Percentiles rank a stretch among this genome's conserved stretches.
phyloP scores from a whole-genome alignment of 169 alveolate genomes.

The Plasmodium vinckei region DNA sequence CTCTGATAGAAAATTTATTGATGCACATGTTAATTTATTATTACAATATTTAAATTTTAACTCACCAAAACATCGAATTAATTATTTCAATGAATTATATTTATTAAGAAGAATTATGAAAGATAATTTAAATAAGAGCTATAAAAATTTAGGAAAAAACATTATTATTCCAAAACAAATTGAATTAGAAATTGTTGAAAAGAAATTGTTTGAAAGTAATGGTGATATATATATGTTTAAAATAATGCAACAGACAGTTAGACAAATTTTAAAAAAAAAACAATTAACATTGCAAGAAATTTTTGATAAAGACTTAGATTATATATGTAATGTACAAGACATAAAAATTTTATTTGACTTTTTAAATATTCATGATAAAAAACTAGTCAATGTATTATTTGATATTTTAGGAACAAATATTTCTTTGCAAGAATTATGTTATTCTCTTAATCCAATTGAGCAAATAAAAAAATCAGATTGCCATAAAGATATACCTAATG shows the following conservation, averaged over 20 bases:
- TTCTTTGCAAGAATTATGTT: slow-evolving; percentile 59
- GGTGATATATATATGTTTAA: slow-evolving; percentile 75
- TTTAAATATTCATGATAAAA: slow-evolving; percentile 59
- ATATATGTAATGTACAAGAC: slow-evolving; percentile 61
- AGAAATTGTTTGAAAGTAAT: slow-evolving; percentile 67
- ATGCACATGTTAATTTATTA: slow-evolving; percentile 70
- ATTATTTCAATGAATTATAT: slow-evolving; percentile 66
- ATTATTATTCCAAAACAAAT: slow-evolving; percentile 28
- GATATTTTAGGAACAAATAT: slow-evolving; percentile 70
- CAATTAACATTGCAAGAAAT: slow-evolving; percentile 69
- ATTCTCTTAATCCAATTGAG: slow-evolving; percentile 50
- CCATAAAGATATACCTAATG: slow-evolving; percentile 19
- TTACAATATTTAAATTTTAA: slow-evolving; percentile 74
- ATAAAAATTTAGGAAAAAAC: slow-evolving; percentile 24
- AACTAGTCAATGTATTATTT: slow-evolving; percentile 25
- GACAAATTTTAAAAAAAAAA: slow-evolving; percentile 65
- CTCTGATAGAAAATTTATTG: slow-evolving; percentile 74
- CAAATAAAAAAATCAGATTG: slow-evolving; percentile 17
- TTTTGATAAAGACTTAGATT: slow-evolving; percentile 68
- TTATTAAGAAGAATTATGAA: slow-evolving; percentile 61
- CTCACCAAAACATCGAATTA: slow-evolving; percentile 64
- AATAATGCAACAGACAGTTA: slow-evolving; percentile 69
- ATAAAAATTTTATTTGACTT: slow-evolving; percentile 44
- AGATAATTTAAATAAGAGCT: slow-evolving; percentile 19
- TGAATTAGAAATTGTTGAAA: slow-evolving; percentile 65